Conservation (phyloP, 768 basidiomycete genomes). For the Lactifluus rugatus region DNA sequence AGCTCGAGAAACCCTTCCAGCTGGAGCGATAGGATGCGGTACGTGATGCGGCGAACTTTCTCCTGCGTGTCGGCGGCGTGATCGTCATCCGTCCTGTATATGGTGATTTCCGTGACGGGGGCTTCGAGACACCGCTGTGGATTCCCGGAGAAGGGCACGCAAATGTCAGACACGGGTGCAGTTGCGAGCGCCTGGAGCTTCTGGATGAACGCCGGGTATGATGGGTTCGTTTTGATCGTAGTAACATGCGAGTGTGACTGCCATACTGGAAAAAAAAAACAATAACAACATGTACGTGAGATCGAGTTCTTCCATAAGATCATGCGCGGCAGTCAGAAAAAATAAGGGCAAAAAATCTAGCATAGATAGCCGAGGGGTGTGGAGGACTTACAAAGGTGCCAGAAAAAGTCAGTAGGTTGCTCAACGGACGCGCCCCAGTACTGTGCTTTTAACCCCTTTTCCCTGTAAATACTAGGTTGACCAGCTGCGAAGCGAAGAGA, state of each 20-base stretch:
- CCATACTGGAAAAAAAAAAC: not conserved
- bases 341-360: no score
- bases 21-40: not conserved
- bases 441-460: slow-evolving; percentile 1
- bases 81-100: not conserved
- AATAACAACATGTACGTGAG: no score
- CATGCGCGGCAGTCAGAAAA: no score
- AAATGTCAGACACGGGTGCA: not conserved
- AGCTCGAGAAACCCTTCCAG: not conserved
- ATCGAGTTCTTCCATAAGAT: no score
- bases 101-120: not conserved
- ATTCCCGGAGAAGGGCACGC: not conserved
- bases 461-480: not conserved
- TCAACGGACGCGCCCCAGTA: not conserved
- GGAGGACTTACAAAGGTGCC: slow-evolving; percentile 3
- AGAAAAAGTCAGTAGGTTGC: not conserved
- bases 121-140: not conserved
- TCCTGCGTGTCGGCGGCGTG: not conserved
- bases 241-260: not conserved
- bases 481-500: no score
- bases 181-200: not conserved
- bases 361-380: no score
- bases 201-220: not conserved
- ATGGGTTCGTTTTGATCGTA: not conserved
- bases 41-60: not conserved